Percentiles rank a stretch among this genome's conserved stretches.
phyloP scores from a whole-genome alignment of 495 filamentous ascomycete species.

The Aeminium ludgeri region DNA sequence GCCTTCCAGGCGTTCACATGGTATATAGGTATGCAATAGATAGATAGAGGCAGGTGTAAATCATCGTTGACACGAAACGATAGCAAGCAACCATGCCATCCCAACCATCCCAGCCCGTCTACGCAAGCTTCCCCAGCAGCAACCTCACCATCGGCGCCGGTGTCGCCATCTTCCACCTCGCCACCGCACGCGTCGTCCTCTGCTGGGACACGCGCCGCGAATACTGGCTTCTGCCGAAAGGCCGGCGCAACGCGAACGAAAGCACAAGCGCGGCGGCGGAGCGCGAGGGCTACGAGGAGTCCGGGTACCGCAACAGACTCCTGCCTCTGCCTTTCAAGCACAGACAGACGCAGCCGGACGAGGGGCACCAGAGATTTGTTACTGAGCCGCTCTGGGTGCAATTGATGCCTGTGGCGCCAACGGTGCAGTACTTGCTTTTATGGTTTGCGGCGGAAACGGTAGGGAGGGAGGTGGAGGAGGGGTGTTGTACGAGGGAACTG shows the following conservation, averaged over 20 bases:
- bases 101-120: conserved; percentile 9
- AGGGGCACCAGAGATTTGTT: conserved; percentile 16
- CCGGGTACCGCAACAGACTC: conserved; percentile 32
- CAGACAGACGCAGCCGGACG: conserved; percentile 19
- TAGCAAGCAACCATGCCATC: conserved; percentile 10
- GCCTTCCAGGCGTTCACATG: too few relatives aligned
- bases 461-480: conserved; percentile 24
- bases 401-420: conserved; percentile 19
- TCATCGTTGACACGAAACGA: too few relatives aligned
- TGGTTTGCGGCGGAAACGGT: conserved; percentile 36
- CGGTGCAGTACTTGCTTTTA: conserved; percentile 30
- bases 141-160: conserved; percentile 26
- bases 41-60: too few relatives aligned
- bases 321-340: conserved; percentile 29
- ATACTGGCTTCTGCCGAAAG: conserved; percentile 34
- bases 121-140: conserved; percentile 14
- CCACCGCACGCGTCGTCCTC: conserved; percentile 26
- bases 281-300: conserved; percentile 35
- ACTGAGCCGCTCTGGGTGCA: conserved; percentile 31
- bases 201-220: conserved; percentile 26
- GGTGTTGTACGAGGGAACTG: conserved; percentile 4
- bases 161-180: conserved; percentile 34
- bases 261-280: conserved; percentile 24
- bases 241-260: conserved; percentile 30
- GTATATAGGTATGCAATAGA: too few relatives aligned